Conservation (phyloP, 495 filamentous ascomycete genomes). For the Xylaria acuta region DNA sequence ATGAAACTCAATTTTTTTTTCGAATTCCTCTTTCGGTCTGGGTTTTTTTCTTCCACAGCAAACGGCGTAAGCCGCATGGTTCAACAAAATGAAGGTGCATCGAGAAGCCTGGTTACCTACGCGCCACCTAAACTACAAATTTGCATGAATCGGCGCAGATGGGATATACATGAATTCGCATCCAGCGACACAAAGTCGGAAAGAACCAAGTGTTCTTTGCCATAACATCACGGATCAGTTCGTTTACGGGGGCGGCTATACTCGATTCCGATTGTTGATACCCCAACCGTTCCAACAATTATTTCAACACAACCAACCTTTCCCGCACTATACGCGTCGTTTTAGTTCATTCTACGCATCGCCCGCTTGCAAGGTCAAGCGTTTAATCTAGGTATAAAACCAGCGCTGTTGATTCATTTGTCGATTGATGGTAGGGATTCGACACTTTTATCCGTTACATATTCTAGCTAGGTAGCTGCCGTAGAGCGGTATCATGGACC, state of each 20-base stretch:
- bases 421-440: neutral
- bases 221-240: neutral
- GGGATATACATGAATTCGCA: neutral
- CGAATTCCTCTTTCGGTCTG: neutral
- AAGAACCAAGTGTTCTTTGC: constrained; percentile 1
- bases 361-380: constrained; percentile 22
- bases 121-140: neutral
- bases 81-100: neutral
- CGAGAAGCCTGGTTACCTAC: neutral
- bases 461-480: neutral
- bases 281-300: neutral
- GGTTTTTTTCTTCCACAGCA: neutral
- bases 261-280: neutral
- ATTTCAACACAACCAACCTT: neutral
- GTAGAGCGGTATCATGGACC: neutral
- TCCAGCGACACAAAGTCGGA: neutral
- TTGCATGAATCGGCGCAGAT: constrained; percentile 9
- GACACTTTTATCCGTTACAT: neutral
- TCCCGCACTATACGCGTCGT: neutral
- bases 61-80: neutral
- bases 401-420: neutral
- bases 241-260: neutral
- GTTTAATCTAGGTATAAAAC: neutral
- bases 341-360: neutral
- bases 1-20: neutral